phyloP scores from a whole-genome alignment of 768 basidiomycete species.

The Leccinum disarticulatum region DNA sequence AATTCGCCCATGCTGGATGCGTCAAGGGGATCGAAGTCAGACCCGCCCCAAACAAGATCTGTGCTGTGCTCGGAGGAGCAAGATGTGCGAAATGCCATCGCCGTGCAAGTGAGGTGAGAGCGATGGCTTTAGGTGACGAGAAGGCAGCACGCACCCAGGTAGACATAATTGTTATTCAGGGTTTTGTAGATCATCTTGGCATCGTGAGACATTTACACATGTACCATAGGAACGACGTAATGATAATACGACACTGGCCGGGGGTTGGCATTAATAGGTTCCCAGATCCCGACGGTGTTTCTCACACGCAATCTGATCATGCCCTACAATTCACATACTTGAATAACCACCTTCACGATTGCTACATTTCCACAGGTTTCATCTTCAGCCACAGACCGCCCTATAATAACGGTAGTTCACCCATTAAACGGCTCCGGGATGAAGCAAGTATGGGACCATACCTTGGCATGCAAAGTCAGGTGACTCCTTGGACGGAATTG shows the following conservation, averaged over 20 bases:
- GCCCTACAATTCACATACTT: neutral
- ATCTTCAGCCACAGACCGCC: constrained; percentile 50
- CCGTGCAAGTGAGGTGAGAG: neutral
- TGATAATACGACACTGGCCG: neutral
- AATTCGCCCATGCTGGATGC: neutral
- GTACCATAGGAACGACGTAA: neutral
- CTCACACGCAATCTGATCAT: neutral
- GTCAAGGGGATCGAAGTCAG: neutral
- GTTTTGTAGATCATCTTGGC: neutral
- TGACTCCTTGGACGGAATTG: constrained; percentile 28
- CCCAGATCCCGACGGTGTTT: neutral
- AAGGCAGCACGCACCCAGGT: neutral
- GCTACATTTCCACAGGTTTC: constrained; percentile 29
- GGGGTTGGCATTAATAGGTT: neutral
- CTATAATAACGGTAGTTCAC: constrained; percentile 18
- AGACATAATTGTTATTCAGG: neutral
- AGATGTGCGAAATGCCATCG: neutral
- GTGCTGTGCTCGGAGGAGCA: too few relatives aligned
- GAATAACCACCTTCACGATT: neutral
- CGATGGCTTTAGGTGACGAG: neutral
- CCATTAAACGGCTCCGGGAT: neutral
- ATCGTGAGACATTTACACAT: neutral
- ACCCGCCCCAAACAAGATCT: neutral
- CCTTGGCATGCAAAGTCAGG: constrained; percentile 38
- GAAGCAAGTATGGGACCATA: constrained; percentile 17